Evolutionary conservation across 768 basidiomycete species (phyloP), one percentile per base, ranked within the genome.

Genomic region (Xerocomellus dryophilus): DNA sequence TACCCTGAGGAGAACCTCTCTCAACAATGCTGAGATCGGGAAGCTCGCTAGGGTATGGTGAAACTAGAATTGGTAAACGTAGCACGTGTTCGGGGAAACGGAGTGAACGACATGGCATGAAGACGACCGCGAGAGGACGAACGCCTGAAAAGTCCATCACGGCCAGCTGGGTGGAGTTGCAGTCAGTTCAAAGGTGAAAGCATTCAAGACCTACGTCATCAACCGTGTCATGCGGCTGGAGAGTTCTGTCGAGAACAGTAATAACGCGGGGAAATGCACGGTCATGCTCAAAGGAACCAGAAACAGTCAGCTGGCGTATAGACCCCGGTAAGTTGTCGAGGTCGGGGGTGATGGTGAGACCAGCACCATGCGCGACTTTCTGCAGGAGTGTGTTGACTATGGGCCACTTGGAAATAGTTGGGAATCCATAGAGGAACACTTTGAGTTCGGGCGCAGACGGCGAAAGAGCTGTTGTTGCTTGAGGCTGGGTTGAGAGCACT

Each of bases 121-220:
- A 87, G 51, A 89, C 73, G 55, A 90, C 74, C 21, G 85, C 88
- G 58, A 90, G 72, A 31, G 87, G 87, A 50, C 78, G 84, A 61
- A 73, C 70, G 47, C 70, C 71, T 53, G 68, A 61, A 63, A 62
- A 58, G 48, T 65, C 65, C 68, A 74, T 74, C 55, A 67, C 63
- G 63, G 64, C 68, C 68, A 75, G 70, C 80, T 82, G 66, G 42
- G 21, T 38, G 23, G 15, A 56, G 59, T 68, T 71, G 66, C 59
- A 51, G 64, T 73, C 53, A 72, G 62, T 66, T 59, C 60, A 56
- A 38, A 42, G 46, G 42, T 58, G 36, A 55, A 57, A 40, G 35
- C n/a, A 49, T 42, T 39, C 45, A 56, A 57, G 34, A 69, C 71
- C 60, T 69, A 72, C 69, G 47, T 66, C 69, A 50, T 61, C 60